These are phyloP conservation scores for Spinacia oleracea DNA, from an alignment of 179 eudicot genomes.

Conservation along the genomic window DNA sequence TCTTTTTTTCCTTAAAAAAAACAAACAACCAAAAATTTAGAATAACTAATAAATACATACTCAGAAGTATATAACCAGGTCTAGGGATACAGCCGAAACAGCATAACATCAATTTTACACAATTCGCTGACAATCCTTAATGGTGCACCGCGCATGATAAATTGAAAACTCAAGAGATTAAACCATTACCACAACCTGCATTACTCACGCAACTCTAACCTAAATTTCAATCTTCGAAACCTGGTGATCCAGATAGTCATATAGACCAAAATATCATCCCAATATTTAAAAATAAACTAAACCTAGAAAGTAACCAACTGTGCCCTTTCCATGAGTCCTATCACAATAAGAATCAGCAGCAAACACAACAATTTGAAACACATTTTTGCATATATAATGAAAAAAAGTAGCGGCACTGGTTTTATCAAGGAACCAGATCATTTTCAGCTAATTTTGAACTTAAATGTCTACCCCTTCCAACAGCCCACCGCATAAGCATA, in stretches of 20 bases:
- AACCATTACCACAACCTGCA: background rate
- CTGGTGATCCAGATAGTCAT: background rate
- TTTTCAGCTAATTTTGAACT: too few species aligned
- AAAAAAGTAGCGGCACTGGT: background rate
- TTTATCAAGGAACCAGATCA: background rate
- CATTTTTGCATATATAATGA: background rate
- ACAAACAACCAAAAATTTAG: background rate
- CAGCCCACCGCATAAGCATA: background rate
- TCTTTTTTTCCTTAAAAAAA: background rate
- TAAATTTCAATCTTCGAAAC: background rate
- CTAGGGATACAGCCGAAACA: background rate
- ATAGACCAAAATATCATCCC: background rate
- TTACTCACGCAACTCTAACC: background rate
- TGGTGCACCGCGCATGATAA: background rate
- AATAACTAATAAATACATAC: background rate
- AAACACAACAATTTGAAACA: background rate
- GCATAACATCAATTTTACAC: background rate
- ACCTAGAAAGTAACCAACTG: background rate
- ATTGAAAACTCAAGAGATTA: too few species aligned
- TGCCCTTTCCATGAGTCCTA: background rate
- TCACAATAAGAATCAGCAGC: background rate
- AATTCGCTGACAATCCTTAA: too few species aligned
- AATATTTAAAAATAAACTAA: background rate
- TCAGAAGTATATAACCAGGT: background rate
- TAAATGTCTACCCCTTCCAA: too few species aligned